Evolutionary conservation across 805 yeast genomes (phyloP), one percentile per base, ranked within the genome.

Genomic region (Metschnikowia lunata): DNA sequence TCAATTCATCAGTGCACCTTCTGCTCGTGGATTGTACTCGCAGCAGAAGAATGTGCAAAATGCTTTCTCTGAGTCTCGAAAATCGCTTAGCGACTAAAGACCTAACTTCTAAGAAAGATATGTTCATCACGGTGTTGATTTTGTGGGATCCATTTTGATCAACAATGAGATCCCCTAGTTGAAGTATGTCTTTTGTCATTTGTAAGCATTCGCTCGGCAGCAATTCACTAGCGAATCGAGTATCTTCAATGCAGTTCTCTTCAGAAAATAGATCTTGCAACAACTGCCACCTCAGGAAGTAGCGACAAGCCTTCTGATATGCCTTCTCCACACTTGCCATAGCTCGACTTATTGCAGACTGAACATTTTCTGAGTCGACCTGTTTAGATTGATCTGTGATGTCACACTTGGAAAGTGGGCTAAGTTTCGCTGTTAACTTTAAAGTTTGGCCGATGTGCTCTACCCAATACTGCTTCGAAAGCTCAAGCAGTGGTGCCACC

Each of bases 81-180:
- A 43, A 41, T 29, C 40, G 26, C 26, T 18, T 23, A n/a, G 39
- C 15, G 29, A 44, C 39, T 7, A 15, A 36, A 11, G 39, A 23
- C 30, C 37, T 41, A 11, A 47, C 41, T 12, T 38, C 38, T 27
- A 43, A 14, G 27, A 40, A 44, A 2, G 50, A 40, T 4, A 47
- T 41, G 9, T 30, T 29, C 33, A 44, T 36, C 36, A 37, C 32
- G 11, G 14, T 35, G 34, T 35, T 43, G 13, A 43, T 34, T 30
- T 27, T 28, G 34, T 13, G 23, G 27, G 6, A 14, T 1, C 47
- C 43, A 11, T 72, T 77, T 9, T 76, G 58, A 1, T 76, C 69
- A 44, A 83, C 88, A 55, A 85, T 76, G 0, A 72, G 59, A 0
- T 60, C 44, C 38, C 81, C 66, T 2, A 74, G 63, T 5, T 57